These are phyloP conservation scores for Kondoa subrosea DNA, from an alignment of 768 basidiomycete species.

Conservation along the genomic window DNA sequence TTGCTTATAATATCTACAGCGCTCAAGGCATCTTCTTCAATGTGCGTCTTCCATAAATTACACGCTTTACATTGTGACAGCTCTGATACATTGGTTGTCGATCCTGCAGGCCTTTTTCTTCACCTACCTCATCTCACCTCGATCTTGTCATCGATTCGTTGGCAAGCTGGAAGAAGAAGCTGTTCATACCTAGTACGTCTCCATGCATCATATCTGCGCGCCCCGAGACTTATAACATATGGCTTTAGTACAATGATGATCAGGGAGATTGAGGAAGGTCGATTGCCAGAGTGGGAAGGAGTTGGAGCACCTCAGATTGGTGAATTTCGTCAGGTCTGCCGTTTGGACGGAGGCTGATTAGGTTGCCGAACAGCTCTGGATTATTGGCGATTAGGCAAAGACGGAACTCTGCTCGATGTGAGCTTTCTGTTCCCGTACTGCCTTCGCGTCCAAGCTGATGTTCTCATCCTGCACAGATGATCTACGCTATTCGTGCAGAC, in stretches of 20 bases:
- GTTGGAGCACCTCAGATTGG: slow-evolving; percentile 35
- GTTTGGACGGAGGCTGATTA: too few relatives aligned
- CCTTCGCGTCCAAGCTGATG: background rate
- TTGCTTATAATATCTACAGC: too few relatives aligned
- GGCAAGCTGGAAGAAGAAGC: slow-evolving; percentile 66
- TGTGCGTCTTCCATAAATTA: background rate
- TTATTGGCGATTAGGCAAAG: slow-evolving; percentile 64
- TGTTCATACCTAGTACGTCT: slow-evolving; percentile 43
- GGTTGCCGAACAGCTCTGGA: too few relatives aligned
- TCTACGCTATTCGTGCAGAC: slow-evolving; percentile 82
- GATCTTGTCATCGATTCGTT: slow-evolving; percentile 61
- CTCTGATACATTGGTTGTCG: background rate
- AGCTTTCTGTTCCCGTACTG: background rate
- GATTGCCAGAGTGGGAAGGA: slow-evolving; percentile 54
- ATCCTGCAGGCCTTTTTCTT: slow-evolving; percentile 40
- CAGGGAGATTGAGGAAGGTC: slow-evolving; percentile 61
- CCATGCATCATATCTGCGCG: slow-evolving; percentile 34
- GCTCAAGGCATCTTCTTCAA: slow-evolving; percentile 55
- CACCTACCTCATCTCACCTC: slow-evolving; percentile 44
- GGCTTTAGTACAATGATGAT: slow-evolving; percentile 44
- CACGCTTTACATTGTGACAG: background rate
- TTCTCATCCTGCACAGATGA: slow-evolving; percentile 34
- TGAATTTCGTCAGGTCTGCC: slow-evolving; percentile 53
- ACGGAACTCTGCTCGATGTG: slow-evolving; percentile 59
- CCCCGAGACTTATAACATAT: slow-evolving; percentile 32